These are phyloP conservation scores for Kockovaella imperatae DNA, from an alignment of 768 basidiomycete species.

Conservation along the genomic window DNA sequence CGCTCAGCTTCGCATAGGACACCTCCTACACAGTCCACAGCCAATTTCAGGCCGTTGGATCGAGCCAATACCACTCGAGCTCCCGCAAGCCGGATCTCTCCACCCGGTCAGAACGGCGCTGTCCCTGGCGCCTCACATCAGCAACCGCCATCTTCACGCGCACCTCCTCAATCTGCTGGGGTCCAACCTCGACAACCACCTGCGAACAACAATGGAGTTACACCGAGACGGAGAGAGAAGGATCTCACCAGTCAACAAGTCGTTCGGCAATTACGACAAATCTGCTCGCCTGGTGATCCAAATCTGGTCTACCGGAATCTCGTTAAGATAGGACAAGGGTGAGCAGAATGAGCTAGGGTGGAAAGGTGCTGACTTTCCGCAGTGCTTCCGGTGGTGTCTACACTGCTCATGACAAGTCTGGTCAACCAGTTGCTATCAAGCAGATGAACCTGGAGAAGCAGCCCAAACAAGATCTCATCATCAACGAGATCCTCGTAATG, in stretches of 20 bases:
- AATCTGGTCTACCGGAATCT: conserved; percentile 85
- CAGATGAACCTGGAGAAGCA: conserved; percentile 99
- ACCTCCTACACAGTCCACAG: conserved; percentile 62
- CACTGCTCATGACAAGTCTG: conserved; percentile 94
- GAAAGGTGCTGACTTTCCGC: conserved; percentile 2
- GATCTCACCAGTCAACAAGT: conserved; percentile 66
- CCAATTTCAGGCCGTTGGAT: no score
- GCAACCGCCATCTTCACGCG: conserved; percentile 35
- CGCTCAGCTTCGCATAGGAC: conserved; percentile 64
- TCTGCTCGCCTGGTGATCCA: conserved; percentile 96
- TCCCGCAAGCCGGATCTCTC: conserved; percentile 46
- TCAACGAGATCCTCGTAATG: conserved; percentile 99
- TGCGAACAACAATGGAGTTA: conserved; percentile 56
- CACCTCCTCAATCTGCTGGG: conserved; percentile 47
- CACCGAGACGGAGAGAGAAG: conserved; percentile 77
- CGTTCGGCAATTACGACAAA: conserved; percentile 78
- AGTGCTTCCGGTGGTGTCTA: conserved; percentile 97
- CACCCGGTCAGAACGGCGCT: conserved; percentile 11
- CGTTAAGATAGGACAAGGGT: conserved; percentile 98
- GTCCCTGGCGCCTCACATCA: conserved; percentile 40
- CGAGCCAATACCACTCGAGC: conserved; percentile 79
- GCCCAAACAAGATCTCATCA: conserved; percentile 98
- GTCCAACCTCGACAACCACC: conserved; percentile 45
- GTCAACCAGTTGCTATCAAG: conserved; percentile 93
- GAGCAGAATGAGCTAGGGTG: no score